Conservation (phyloP, 140 eudicot species). For the Anethum foeniculum region DNA sequence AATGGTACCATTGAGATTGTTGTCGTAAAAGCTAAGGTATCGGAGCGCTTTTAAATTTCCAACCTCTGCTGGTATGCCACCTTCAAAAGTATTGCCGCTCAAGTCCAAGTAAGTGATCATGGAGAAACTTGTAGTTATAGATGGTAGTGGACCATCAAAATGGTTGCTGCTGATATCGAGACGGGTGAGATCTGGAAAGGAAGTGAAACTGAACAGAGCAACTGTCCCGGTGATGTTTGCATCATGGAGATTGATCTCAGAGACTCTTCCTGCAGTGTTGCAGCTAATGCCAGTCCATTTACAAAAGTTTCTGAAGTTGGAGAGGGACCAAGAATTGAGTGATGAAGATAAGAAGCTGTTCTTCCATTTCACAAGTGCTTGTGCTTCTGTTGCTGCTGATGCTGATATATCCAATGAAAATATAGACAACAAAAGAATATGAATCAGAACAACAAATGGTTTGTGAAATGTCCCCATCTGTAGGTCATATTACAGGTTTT, state of each 20-base stretch:
- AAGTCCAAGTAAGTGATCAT: slow-evolving; percentile 43
- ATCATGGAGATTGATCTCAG: slow-evolving; percentile 29
- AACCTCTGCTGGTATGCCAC: slow-evolving; percentile 41
- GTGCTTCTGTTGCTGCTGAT: slow-evolving; percentile 58
- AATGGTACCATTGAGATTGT: slow-evolving; percentile 38
- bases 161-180: slow-evolving; percentile 32
- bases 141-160: slow-evolving; percentile 13
- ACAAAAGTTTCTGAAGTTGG: slow-evolving; percentile 44
- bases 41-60: slow-evolving; percentile 35
- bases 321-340: slow-evolving; percentile 51
- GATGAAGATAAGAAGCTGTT: slow-evolving; percentile 34
- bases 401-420: slow-evolving; percentile 30
- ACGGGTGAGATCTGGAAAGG: slow-evolving; percentile 46
- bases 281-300: slow-evolving; percentile 60
- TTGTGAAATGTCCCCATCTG: slow-evolving; percentile 22
- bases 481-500: not conserved
- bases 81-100: slow-evolving; percentile 37
- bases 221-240: slow-evolving; percentile 36
- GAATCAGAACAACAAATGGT: slow-evolving; percentile 13
- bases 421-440: slow-evolving; percentile 23
- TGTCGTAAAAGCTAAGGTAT: slow-evolving; percentile 32
- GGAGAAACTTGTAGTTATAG: slow-evolving; percentile 43
- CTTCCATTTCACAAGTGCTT: slow-evolving; percentile 68
- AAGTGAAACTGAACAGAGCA: slow-evolving; percentile 32
- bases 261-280: slow-evolving; percentile 26